Conservation (phyloP, 225 moss, liverwort and hornwort genomes). For the Pseudoscleropodium purum region DNA sequence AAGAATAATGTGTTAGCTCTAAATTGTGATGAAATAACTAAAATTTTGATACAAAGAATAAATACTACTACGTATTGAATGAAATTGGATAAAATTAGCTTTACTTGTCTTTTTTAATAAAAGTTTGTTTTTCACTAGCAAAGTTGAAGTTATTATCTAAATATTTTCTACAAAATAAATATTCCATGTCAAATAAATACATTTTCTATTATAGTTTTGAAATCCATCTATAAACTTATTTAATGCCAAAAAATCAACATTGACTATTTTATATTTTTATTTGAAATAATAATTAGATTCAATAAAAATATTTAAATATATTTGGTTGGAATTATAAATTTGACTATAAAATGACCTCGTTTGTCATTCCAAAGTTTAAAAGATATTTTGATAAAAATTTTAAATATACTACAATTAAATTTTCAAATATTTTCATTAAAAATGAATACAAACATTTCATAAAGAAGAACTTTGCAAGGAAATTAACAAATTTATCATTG, state of each 20-base stretch:
- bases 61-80: not conserved
- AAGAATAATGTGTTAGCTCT: not conserved
- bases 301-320: not conserved
- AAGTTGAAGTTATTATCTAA: not conserved
- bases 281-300: not conserved
- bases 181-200: not conserved
- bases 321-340: not conserved
- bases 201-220: not conserved
- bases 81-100: not conserved
- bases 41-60: too few species aligned
- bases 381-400: not conserved
- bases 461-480: not conserved
- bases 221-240: not conserved
- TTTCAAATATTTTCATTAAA: not conserved
- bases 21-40: not conserved
- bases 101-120: accelerated
- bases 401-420: not conserved
- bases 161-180: too few species aligned
- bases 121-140: not conserved
- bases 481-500: not conserved
- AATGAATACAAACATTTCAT: accelerated
- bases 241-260: not conserved
- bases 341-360: too few species aligned
- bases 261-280: not conserved
- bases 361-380: not conserved